Evolutionary conservation across 139 green algal species (phyloP).

Genomic region (Picochlorum sp.): DNA sequence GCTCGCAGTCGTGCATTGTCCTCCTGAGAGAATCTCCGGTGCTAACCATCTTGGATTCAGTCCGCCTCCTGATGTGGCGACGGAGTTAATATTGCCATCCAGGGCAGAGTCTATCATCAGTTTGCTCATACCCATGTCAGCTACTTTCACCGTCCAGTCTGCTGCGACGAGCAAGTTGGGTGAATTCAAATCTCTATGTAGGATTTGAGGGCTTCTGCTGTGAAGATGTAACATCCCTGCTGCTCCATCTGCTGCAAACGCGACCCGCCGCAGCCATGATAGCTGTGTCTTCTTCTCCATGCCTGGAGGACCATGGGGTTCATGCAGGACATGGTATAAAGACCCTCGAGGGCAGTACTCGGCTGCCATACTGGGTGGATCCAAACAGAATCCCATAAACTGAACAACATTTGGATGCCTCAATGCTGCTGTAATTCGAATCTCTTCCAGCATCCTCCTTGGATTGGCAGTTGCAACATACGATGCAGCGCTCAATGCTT

Average conservation of each 20-base stretch:
- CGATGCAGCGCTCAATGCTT: not conserved
- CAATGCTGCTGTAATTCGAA: not conserved
- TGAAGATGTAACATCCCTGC: slow-evolving; percentile 78
- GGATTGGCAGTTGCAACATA: not conserved
- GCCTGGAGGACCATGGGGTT: not conserved
- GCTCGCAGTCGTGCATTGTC: slow-evolving; percentile 21
- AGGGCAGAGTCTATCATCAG: slow-evolving; percentile 17
- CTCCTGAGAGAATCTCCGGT: slow-evolving; percentile 29
- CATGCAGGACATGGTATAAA: slow-evolving; percentile 31
- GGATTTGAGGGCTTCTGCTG: slow-evolving; percentile 58
- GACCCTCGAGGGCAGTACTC: slow-evolving; percentile 30
- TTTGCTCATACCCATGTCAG: slow-evolving; percentile 37
- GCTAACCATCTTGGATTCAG: slow-evolving; percentile 40
- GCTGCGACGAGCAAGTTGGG: slow-evolving; percentile 43
- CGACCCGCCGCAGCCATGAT: slow-evolving; percentile 22
- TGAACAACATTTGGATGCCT: slow-evolving; percentile 41
- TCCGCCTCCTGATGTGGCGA: slow-evolving; percentile 14
- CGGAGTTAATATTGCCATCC: not conserved
- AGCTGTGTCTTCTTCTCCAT: slow-evolving; percentile 5
- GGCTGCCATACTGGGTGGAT: not conserved
- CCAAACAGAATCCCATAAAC: slow-evolving; percentile 41
- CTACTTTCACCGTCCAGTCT: slow-evolving; percentile 41
- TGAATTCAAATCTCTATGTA: slow-evolving; percentile 78
- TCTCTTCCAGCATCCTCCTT: slow-evolving; percentile 2
- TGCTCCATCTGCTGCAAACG: slow-evolving; percentile 16